Evolutionary conservation across 805 yeast species (phyloP).

Genomic region (Yamadazyma scolyti): DNA sequence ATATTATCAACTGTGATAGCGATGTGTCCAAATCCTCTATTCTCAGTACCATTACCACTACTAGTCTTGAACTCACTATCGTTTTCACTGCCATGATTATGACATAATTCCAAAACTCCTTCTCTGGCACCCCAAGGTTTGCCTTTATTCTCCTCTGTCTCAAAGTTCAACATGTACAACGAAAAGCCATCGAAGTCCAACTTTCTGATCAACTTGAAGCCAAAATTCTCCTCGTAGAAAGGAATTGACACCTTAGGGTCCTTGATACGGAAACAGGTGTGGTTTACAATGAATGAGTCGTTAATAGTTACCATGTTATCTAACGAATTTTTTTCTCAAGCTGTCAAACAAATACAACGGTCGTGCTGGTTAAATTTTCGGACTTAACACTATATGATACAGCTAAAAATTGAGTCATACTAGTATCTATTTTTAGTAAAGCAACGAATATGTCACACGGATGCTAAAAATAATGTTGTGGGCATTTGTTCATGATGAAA

Average conservation of each 20-base stretch:
- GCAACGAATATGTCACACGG: too few species aligned
- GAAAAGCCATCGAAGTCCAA: conserved; percentile 56
- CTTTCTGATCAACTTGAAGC: conserved; percentile 58
- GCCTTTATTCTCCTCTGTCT: conserved; percentile 37
- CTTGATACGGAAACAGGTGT: conserved; percentile 75
- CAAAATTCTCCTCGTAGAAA: conserved; percentile 73
- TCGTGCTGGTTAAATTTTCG: too few species aligned
- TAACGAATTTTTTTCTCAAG: too few species aligned
- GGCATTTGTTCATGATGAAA: too few species aligned
- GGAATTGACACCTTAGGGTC: conserved; percentile 71
- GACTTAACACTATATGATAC: too few species aligned
- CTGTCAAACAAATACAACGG: too few species aligned
- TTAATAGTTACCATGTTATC: conserved; percentile 36
- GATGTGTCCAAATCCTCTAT: conserved; percentile 92
- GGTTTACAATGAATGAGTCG: conserved; percentile 48
- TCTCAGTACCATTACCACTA: conserved; percentile 82
- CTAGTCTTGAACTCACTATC: conserved; percentile 54
- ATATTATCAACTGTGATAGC: conserved; percentile 85
- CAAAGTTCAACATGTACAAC: conserved; percentile 65
- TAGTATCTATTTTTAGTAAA: too few species aligned
- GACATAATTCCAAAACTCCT: conserved; percentile 84
- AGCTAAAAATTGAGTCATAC: too few species aligned
- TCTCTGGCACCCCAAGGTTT: conserved; percentile 40
- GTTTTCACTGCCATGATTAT: conserved; percentile 69
- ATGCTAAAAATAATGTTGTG: too few species aligned